Evolutionary conservation across 2,329 filamentous ascomycete species (phyloP).

Genomic region (Fusarium sororula): DNA sequence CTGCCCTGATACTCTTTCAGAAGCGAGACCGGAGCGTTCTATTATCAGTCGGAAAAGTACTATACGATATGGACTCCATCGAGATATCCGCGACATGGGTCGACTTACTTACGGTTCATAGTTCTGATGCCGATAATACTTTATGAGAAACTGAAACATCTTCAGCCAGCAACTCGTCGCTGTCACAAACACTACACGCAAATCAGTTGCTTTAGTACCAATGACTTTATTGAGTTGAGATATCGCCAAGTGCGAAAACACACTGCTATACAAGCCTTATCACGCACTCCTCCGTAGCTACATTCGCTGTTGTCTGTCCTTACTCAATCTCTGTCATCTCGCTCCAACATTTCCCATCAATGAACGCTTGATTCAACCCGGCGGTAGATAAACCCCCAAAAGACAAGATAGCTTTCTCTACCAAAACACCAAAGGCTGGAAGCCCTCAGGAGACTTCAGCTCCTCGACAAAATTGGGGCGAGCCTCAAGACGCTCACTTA

Average conservation of each 20-base stretch:
- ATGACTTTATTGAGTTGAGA: not conserved
- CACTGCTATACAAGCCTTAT: not conserved
- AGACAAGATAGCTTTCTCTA: slow-evolving; percentile 2
- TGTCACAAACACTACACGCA: not conserved
- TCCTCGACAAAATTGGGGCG: not conserved
- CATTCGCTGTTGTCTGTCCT: not conserved
- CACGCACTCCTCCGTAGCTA: not conserved
- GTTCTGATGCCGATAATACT: not conserved
- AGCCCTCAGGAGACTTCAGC: slow-evolving; percentile 38
- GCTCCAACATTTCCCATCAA: not conserved
- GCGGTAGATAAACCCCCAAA: not conserved
- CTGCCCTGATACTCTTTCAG: not conserved
- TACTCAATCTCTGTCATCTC: not conserved
- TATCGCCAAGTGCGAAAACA: not conserved
- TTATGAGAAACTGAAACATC: not conserved
- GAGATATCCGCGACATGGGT: not conserved
- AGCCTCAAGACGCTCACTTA: slow-evolving; percentile 4
- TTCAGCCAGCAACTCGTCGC: not conserved
- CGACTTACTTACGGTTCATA: not conserved
- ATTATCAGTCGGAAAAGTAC: not conserved
- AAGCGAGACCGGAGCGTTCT: slow-evolving; percentile 9
- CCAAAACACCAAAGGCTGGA: slow-evolving; percentile 44
- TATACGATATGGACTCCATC: not conserved
- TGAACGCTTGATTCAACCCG: not conserved
- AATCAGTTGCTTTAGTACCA: not conserved